Evolutionary conservation across 805 yeast genomes (phyloP), one percentile per base, ranked within the genome.

Genomic region (Yarrowia hollandica): DNA sequence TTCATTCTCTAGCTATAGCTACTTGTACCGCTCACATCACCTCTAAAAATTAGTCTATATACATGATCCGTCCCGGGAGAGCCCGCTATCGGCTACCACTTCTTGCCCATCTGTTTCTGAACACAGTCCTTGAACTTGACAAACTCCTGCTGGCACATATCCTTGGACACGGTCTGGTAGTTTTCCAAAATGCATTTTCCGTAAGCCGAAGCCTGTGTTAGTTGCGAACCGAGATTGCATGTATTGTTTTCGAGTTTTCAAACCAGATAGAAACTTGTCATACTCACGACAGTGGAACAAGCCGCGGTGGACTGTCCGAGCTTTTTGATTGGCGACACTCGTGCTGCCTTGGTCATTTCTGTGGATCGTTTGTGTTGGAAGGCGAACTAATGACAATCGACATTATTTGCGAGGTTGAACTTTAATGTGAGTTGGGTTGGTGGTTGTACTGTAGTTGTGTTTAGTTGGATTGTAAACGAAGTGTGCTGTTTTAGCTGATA

Each of bases 101-200:
- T 52, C 25, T 21, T 25, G 39, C 62, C 56, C 35, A 60, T 55
- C 23, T 56, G 39, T 21, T 42, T 39, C 46, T 60, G 62, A 14
- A 60, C 61, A 34, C 62, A 60, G 26, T 59, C 58, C 38, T 60
- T 60, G 42, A 60, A 59, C 54, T 60, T 38, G 18, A 33, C 25
- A 38, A 60, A 60, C 59, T 60, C 61, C 26, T 37, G 52, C 31
- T 59, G 52, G 34, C 62, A 60, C 61, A 59, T 60, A 19, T 59
- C 58, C 22, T 44, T 46, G 18, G 59, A 28, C 15, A 60, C 52
- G 6, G 59, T 28, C 52, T 58, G 60, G 38, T 60, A 60, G 59
- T 31, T 46, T 4, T 38, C 60, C 26, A 60, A 25, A 12, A 60
- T 42, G 41, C 62, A 60, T 7, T 48, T 33, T 10, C 62, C 62